Conservation (phyloP, 768 basidiomycete species). For the Rhodocollybia butyracea region DNA sequence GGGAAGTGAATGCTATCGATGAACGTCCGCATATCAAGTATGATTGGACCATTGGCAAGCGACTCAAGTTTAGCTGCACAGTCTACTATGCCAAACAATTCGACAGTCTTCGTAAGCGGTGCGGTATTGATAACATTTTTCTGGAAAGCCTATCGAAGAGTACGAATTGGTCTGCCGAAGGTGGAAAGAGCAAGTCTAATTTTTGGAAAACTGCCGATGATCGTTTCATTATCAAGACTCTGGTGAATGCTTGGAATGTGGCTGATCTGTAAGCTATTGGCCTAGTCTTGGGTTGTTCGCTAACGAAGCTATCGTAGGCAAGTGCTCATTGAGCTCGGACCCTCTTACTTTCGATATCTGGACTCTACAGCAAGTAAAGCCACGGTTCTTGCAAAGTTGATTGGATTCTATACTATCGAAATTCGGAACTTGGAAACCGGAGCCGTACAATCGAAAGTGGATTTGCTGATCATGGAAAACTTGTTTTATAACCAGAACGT, state of each 20-base stretch:
- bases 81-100: constrained; percentile 84
- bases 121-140: constrained; percentile 62
- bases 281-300: constrained; percentile 1
- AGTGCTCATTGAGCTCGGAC: constrained; percentile 72
- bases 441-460: constrained; percentile 59
- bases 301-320: constrained; percentile 42
- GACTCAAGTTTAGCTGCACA: constrained; percentile 75
- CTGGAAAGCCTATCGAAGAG: constrained; percentile 58
- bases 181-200: constrained; percentile 77
- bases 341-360: constrained; percentile 79
- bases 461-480: constrained; percentile 85
- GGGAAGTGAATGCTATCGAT: constrained; percentile 47
- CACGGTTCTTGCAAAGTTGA: constrained; percentile 71
- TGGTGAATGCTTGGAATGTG: constrained; percentile 86
- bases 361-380: constrained; percentile 63
- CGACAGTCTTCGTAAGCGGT: constrained; percentile 59
- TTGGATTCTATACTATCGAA: constrained; percentile 81
- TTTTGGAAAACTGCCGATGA: constrained; percentile 84
- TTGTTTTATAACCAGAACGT: constrained; percentile 71
- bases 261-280: constrained; percentile 64
- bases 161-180: constrained; percentile 68
- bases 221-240: constrained; percentile 78
- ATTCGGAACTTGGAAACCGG: constrained; percentile 72
- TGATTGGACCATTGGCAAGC: constrained; percentile 73
- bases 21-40: constrained; percentile 82